These are phyloP conservation scores for Calocybe cyanea DNA, from an alignment of 768 basidiomycete genomes.

Conservation along the genomic window DNA sequence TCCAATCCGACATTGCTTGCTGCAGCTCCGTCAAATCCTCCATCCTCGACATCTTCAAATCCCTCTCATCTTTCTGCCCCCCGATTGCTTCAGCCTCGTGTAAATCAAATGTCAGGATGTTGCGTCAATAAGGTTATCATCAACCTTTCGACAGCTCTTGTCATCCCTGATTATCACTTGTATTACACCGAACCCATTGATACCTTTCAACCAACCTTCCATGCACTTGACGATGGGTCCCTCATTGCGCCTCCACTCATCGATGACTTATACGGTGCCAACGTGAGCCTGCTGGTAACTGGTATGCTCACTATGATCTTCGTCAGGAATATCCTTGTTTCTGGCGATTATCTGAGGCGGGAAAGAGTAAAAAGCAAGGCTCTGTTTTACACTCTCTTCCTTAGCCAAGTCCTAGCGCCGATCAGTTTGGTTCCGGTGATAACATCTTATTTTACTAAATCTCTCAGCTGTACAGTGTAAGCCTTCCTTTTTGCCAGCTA, in stretches of 20 bases:
- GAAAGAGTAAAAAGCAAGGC: constrained; percentile 55
- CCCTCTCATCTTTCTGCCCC: constrained; percentile 17
- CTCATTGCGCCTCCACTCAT: constrained; percentile 45
- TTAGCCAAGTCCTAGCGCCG: constrained; percentile 52
- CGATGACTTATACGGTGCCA: constrained; percentile 36
- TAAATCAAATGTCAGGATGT: constrained; percentile 29
- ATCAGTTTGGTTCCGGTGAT: constrained; percentile 39
- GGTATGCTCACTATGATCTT: constrained; percentile 50
- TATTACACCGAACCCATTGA: constrained; percentile 40
- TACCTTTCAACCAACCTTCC: constrained; percentile 45
- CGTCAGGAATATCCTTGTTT: constrained; percentile 46
- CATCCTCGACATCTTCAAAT: constrained; percentile 12
- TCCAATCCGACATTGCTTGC: constrained; percentile 10
- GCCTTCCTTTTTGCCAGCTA: constrained; percentile 17
- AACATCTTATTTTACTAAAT: constrained; percentile 39
- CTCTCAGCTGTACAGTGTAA: constrained; percentile 45
- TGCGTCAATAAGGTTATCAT: constrained; percentile 44
- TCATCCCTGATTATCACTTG: constrained; percentile 42
- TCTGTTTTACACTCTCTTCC: constrained; percentile 53
- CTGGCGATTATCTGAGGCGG: constrained; percentile 47
- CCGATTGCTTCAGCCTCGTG: constrained; percentile 26
- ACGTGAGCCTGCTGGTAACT: constrained; percentile 42
- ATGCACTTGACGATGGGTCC: constrained; percentile 53
- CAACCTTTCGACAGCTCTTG: constrained; percentile 44
- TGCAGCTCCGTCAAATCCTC: constrained; percentile 13